Evolutionary conservation across 2,329 filamentous ascomycete species (phyloP).

Genomic region (Phyllosticta citrichinensis): DNA sequence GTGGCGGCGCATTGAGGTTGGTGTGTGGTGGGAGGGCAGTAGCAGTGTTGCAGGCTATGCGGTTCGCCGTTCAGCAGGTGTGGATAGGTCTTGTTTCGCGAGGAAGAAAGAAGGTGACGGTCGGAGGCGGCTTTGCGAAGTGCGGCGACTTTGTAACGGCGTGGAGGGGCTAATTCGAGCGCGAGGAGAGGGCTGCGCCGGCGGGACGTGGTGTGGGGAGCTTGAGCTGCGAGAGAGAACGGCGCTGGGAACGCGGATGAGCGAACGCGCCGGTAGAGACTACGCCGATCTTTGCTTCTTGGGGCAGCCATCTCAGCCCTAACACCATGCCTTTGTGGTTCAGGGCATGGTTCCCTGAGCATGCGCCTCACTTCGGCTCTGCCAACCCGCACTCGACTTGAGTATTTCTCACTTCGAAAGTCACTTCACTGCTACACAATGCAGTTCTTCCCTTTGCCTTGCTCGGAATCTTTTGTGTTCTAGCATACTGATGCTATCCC

Average conservation of each 20-base stretch:
- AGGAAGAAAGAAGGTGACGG: neutral
- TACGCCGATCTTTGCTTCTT: conserved; percentile 5
- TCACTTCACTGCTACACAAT: too few species aligned
- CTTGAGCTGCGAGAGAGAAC: conserved; percentile 51
- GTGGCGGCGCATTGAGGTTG: conserved; percentile 4
- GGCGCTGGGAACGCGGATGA: conserved; percentile 47
- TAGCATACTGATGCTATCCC: neutral
- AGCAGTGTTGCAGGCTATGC: conserved; percentile 2
- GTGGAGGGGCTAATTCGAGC: neutral
- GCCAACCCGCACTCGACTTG: too few species aligned
- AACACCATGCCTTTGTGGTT: neutral
- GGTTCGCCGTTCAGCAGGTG: neutral
- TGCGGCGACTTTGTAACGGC: neutral
- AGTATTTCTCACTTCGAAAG: too few species aligned
- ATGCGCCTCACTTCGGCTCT: too few species aligned
- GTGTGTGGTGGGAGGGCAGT: neutral
- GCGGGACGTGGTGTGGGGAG: neutral
- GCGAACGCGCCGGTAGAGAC: conserved; percentile 47
- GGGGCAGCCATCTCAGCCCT: neutral
- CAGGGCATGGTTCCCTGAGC: neutral
- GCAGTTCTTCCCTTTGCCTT: neutral
- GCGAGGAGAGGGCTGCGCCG: conserved; percentile 12
- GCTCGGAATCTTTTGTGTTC: neutral
- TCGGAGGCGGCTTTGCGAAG: neutral
- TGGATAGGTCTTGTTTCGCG: neutral